Conservation (phyloP, 257 asterid species). For the Salvia splendens region DNA sequence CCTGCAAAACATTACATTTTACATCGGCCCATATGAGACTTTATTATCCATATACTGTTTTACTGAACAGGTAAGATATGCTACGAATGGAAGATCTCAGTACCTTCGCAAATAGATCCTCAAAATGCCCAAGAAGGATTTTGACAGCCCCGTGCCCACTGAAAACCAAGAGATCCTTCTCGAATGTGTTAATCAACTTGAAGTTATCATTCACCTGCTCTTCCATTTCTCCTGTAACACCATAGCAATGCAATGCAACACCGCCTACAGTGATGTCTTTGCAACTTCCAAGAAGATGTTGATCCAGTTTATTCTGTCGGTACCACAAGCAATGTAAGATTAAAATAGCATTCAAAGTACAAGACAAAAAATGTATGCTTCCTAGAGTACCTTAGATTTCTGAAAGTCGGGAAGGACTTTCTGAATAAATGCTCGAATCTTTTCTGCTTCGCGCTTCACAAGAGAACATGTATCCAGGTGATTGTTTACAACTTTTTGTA, state of each 20-base stretch:
- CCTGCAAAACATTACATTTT: conserved; percentile 49
- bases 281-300: conserved; percentile 63
- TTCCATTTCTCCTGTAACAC: conserved; percentile 78
- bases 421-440: conserved; percentile 50
- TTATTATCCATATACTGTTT: not conserved
- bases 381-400: conserved; percentile 64
- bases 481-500: conserved; percentile 53
- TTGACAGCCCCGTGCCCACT: conserved; percentile 45
- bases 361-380: not conserved
- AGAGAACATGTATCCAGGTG: conserved; percentile 66
- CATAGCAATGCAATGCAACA: conserved; percentile 57
- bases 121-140: conserved; percentile 60
- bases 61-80: not conserved
- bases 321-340: conserved; percentile 26
- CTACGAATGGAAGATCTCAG: conserved; percentile 6
- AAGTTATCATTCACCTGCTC: conserved; percentile 58
- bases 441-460: conserved; percentile 49
- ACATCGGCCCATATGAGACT: conserved; percentile 11
- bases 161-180: conserved; percentile 49
- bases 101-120: conserved; percentile 67
- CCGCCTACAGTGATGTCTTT: conserved; percentile 40
- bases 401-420: conserved; percentile 56
- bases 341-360: conserved; percentile 17
- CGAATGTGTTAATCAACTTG: conserved; percentile 48
- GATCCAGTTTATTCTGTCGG: conserved; percentile 66